Base-by-base conservation (phyloP, 1,139 yeast species). In the Komagataea norvegica region DNA sequence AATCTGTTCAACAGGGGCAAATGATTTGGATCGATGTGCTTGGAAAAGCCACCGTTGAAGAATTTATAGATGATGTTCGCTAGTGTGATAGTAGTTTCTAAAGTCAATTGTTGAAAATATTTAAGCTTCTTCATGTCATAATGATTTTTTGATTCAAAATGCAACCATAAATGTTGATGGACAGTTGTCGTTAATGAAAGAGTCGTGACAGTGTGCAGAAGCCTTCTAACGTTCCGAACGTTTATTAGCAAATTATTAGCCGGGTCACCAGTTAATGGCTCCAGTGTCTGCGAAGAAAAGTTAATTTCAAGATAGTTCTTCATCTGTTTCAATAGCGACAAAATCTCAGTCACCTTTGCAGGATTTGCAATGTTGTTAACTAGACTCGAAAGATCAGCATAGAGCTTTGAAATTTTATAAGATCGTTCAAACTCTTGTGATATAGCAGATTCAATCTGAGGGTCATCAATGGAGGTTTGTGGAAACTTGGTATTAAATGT, bases 401-500 rank as follows among this genome's bases (percentile, higher is more conserved):
- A 50, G 11, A 42, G 22, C 8, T 26, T 29, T 30, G 48, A 20
- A 8, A 52, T 30, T 23, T 38, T 37, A 26, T 48, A 52, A 0
- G 54, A 46, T 5, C 41, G 37, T 20, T 28, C 17, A 20, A 38
- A 34, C 24, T 50, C 53, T 1, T 42, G 38, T 7, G 36, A 24
- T 16, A 52, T 42, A 1, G 41, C 40, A 4, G 17, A 15, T 19
- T 51, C 55, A 8, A 48, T 19, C n/a, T n/a, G n/a, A n/a, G n/a
- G n/a, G n/a, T n/a, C n/a, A n/a, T n/a, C n/a, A n/a, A n/a, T n/a
- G n/a, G n/a, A n/a, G n/a, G n/a, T n/a, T n/a, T n/a, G n/a, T n/a
- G 54, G 54, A 24, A 43, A 37, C 13, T 37, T 30, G 3, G 44
- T 33, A 22, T 51, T 44, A 30, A 37, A 43, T 3, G 47, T 40